These are phyloP conservation scores for Hypholoma sublateritium DNA, from an alignment of 768 basidiomycete species.

Conservation along the genomic window DNA sequence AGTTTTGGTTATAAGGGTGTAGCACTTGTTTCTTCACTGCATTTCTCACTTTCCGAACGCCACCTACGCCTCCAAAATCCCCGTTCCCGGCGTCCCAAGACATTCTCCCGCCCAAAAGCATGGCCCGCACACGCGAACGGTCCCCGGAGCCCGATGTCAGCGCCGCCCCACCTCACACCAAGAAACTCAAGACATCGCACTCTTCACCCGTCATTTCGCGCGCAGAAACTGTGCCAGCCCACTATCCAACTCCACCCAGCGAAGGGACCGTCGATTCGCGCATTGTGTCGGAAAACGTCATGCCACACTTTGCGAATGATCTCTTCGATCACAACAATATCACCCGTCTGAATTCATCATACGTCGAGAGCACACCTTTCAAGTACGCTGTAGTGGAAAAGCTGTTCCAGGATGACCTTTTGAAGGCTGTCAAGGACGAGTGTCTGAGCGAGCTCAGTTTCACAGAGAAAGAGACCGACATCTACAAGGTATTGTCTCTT, in stretches of 20 bases:
- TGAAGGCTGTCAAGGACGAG: conserved; percentile 82
- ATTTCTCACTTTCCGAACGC: background rate
- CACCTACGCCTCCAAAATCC: no score
- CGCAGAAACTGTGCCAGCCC: background rate
- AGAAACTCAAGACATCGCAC: conserved; percentile 30
- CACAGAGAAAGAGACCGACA: conserved; percentile 95
- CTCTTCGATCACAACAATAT: conserved; percentile 61
- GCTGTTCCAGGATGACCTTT: conserved; percentile 81
- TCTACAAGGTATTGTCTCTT: conserved; percentile 75
- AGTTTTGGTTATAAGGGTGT: conserved; percentile 6
- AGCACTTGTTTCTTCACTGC: background rate
- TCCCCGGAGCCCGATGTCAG: conserved; percentile 38
- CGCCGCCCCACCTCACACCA: conserved; percentile 20
- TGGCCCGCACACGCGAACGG: conserved; percentile 44
- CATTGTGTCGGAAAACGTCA: conserved; percentile 29
- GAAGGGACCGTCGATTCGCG: conserved; percentile 16
- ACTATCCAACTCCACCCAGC: conserved; percentile 13
- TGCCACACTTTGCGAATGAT: conserved; percentile 45
- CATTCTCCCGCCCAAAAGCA: background rate
- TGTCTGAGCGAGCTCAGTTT: conserved; percentile 78
- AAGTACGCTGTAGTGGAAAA: conserved; percentile 80
- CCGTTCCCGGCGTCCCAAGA: background rate
- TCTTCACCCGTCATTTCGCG: conserved; percentile 3
- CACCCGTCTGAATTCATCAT: conserved; percentile 52
- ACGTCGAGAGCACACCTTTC: conserved; percentile 67